Conservation (phyloP, 495 filamentous ascomycete genomes). For the Xylaria longipes region DNA sequence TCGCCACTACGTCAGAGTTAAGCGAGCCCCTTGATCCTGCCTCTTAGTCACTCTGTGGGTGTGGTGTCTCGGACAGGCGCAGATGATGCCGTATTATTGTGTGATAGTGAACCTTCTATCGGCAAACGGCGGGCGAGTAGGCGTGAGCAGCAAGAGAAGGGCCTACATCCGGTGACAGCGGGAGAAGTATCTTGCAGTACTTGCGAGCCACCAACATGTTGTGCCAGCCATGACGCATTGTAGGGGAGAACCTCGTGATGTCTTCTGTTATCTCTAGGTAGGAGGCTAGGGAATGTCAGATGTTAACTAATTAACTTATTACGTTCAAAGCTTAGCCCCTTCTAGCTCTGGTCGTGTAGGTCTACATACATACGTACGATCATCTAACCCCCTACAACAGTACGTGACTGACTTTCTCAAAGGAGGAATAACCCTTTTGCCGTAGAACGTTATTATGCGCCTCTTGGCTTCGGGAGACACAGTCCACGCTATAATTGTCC, state of each 20-base stretch:
- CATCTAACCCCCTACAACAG: background rate
- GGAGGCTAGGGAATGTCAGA: slow-evolving; percentile 6
- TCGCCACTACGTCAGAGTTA: slow-evolving; percentile 7
- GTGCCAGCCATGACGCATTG: background rate
- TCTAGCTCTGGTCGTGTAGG: background rate
- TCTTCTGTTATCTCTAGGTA: slow-evolving; percentile 11
- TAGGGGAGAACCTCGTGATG: background rate
- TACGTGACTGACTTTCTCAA: background rate
- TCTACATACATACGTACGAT: background rate
- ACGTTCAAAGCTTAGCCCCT: background rate
- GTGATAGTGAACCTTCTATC: background rate
- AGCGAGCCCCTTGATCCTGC: background rate
- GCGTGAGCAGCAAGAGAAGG: background rate
- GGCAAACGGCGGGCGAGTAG: background rate
- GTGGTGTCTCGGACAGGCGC: slow-evolving; percentile 10
- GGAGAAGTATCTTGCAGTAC: background rate
- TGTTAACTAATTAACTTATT: background rate
- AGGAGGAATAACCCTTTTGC: background rate
- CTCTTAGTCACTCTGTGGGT: background rate
- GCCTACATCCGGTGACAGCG: background rate
- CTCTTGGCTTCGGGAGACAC: background rate
- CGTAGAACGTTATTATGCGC: background rate
- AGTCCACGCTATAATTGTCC: background rate
- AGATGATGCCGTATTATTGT: slow-evolving; percentile 15
- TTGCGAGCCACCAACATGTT: background rate